Evolutionary conservation across 305 asterid species (phyloP).

Genomic region (Rubia occidens): DNA sequence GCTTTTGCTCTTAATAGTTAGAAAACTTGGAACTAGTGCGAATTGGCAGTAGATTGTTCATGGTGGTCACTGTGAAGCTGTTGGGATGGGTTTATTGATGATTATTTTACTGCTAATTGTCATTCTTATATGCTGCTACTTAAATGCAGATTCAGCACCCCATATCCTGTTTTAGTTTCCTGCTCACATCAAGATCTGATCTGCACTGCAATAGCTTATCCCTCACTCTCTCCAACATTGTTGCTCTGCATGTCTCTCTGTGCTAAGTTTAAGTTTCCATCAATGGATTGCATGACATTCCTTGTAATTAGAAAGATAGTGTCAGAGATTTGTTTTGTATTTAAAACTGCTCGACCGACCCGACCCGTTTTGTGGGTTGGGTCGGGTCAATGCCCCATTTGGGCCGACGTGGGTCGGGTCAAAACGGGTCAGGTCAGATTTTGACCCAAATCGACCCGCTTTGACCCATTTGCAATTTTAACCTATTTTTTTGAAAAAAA

Average conservation of each 20-base stretch:
- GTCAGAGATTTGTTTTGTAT: background rate
- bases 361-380: no score
- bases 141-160: background rate
- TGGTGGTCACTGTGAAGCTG: background rate
- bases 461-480: no score
- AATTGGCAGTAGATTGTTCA: background rate
- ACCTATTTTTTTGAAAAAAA: no score
- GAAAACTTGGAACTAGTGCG: background rate
- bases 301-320: background rate
- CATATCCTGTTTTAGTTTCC: background rate
- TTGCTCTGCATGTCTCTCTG: background rate
- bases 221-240: no score
- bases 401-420: no score
- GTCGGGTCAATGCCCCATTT: no score
- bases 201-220: background rate
- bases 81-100: background rate
- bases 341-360: no score
- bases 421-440: no score
- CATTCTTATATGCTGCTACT: background rate
- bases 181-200: background rate
- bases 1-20: background rate
- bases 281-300: background rate
- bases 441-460: no score
- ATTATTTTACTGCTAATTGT: no score
- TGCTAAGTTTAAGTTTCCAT: background rate